Conservation (phyloP, 306 rosid species). For the Fragaria nilgerrensis region DNA sequence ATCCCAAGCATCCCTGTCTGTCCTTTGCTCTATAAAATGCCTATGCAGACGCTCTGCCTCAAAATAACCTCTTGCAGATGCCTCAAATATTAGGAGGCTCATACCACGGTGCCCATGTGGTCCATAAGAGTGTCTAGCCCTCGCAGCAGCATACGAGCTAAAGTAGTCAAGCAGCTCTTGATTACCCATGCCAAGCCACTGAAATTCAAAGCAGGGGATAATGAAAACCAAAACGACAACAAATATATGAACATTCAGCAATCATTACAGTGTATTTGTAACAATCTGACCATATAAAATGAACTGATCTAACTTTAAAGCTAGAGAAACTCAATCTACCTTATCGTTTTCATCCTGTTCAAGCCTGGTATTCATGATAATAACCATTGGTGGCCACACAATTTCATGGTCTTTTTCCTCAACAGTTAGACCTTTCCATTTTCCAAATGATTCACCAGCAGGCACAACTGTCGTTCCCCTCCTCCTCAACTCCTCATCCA, state of each 20-base stretch:
- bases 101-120: slow-evolving; percentile 91
- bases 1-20: slow-evolving; percentile 66
- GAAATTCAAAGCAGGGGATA: background rate
- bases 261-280: background rate
- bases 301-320: background rate
- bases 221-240: slow-evolving; percentile 10
- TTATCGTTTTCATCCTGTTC: slow-evolving; percentile 68
- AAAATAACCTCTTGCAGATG: slow-evolving; percentile 68
- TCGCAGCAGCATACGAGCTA: slow-evolving; percentile 49
- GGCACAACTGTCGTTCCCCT: slow-evolving; percentile 68
- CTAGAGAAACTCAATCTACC: slow-evolving; percentile 39
- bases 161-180: slow-evolving; percentile 78
- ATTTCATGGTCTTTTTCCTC: slow-evolving; percentile 74
- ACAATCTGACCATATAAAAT: background rate
- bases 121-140: slow-evolving; percentile 79
- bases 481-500: slow-evolving; percentile 73
- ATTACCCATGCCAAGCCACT: slow-evolving; percentile 64
- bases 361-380: slow-evolving; percentile 68
- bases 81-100: slow-evolving; percentile 81
- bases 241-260: slow-evolving; percentile 1
- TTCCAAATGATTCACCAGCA: slow-evolving; percentile 72
- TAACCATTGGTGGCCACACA: slow-evolving; percentile 89
- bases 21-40: slow-evolving; percentile 65
- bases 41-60: slow-evolving; percentile 84
- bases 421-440: slow-evolving; percentile 70